These are phyloP conservation scores for Aureobasidium subglaciale DNA, from an alignment of 2,329 filamentous ascomycete genomes.

Conservation along the genomic window DNA sequence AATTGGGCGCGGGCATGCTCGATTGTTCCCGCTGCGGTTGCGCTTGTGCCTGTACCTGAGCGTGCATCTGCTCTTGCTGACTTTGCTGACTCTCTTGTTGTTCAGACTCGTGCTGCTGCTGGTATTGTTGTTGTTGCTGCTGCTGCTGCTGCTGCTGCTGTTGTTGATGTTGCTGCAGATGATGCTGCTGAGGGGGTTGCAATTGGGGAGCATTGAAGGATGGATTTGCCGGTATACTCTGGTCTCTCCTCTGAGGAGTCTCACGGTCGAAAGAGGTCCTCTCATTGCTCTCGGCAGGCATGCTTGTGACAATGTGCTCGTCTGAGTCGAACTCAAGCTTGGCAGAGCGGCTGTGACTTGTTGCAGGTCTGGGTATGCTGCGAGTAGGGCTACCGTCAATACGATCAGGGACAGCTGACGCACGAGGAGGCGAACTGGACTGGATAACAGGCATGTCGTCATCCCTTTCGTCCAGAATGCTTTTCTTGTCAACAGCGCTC, in stretches of 20 bases:
- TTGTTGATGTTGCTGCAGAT: slow-evolving; percentile 18
- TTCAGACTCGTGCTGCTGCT: slow-evolving; percentile 19
- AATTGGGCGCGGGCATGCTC: slow-evolving; percentile 6
- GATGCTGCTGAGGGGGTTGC: slow-evolving; percentile 8
- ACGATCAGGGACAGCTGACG: slow-evolving; percentile 18
- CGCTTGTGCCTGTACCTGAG: slow-evolving; percentile 8
- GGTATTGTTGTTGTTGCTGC: no score
- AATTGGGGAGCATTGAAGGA: not conserved
- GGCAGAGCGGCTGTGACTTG: slow-evolving; percentile 12
- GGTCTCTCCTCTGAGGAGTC: not conserved
- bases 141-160: not conserved
- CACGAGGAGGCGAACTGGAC: slow-evolving; percentile 28
- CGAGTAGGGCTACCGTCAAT: slow-evolving; percentile 28
- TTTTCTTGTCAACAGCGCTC: slow-evolving; percentile 17
- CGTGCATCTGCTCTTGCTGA: not conserved
- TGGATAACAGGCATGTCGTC: slow-evolving; percentile 26
- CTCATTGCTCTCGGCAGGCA: slow-evolving; percentile 1
- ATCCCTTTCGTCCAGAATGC: slow-evolving; percentile 18
- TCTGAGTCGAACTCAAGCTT: slow-evolving; percentile 10
- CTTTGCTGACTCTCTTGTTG: slow-evolving; percentile 12
- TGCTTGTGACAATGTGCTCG: not conserved
- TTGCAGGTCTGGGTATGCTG: slow-evolving; percentile 14
- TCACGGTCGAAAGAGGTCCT: slow-evolving; percentile 9
- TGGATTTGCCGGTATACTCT: not conserved
- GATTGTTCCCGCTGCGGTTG: slow-evolving; percentile 14